These are phyloP conservation scores for Rosa lucieae DNA, from an alignment of 306 rosid species.

Conservation along the genomic window DNA sequence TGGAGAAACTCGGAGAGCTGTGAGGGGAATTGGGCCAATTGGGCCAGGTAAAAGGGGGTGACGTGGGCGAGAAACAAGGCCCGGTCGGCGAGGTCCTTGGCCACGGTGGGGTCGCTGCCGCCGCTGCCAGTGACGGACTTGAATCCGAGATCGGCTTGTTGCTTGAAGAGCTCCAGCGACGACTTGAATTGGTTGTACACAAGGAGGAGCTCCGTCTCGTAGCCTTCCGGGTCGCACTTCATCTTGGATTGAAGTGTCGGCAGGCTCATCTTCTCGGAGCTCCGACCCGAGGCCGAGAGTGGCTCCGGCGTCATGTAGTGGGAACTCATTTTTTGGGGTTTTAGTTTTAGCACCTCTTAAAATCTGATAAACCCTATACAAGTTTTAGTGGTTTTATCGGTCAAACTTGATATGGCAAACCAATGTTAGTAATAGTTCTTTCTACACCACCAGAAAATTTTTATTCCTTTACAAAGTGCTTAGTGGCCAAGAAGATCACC, in stretches of 20 bases:
- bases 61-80: slow-evolving; percentile 74
- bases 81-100: slow-evolving; percentile 73
- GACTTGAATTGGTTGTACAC: slow-evolving; percentile 68
- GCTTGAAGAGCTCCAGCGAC: slow-evolving; percentile 62
- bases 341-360: neutral
- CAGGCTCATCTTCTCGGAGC: slow-evolving; percentile 65
- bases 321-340: neutral
- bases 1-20: slow-evolving; percentile 61
- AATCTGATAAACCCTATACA: neutral
- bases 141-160: slow-evolving; percentile 66
- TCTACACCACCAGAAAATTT: too few species aligned
- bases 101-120: slow-evolving; percentile 55
- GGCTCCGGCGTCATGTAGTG: slow-evolving; percentile 28
- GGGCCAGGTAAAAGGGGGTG: slow-evolving; percentile 56
- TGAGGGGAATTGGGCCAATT: slow-evolving; percentile 56
- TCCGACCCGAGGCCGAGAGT: slow-evolving; percentile 46
- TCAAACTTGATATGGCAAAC: too few species aligned
- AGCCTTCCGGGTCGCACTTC: slow-evolving; percentile 89
- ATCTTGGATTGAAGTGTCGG: slow-evolving; percentile 69
- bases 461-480: too few species aligned
- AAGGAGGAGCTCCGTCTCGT: slow-evolving; percentile 61
- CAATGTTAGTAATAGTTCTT: too few species aligned
- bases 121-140: slow-evolving; percentile 69
- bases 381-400: neutral
- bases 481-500: too few species aligned